A percentile compares a stretch with the other conserved stretches of the same genome.
Conservation (phyloP, 1,284 basidiomycete species). For the Boletus sp. region DNA sequence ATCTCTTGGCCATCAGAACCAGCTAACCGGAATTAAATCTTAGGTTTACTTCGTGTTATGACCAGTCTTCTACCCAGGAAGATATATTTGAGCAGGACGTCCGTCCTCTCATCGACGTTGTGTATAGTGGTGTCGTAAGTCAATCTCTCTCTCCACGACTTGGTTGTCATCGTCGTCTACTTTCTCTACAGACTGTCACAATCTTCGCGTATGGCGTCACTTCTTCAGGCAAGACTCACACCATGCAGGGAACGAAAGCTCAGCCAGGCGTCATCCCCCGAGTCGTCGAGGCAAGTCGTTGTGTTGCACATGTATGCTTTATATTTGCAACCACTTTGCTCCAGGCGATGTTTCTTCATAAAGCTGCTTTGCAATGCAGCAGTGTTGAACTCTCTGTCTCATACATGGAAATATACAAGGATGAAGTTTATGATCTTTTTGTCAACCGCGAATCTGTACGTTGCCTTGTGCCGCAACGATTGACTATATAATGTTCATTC, state of each 20-base stretch:
- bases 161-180: neutral
- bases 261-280: slow-evolving; percentile 80
- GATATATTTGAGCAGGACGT: slow-evolving; percentile 71
- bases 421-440: slow-evolving; percentile 80
- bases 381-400: slow-evolving; percentile 54
- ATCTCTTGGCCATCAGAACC: neutral
- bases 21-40: neutral
- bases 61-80: slow-evolving; percentile 58
- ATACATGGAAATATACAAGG: slow-evolving; percentile 86
- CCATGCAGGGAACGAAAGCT: slow-evolving; percentile 72
- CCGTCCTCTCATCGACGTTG: slow-evolving; percentile 62
- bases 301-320: neutral
- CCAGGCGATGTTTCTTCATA: slow-evolving; percentile 51
- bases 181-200: slow-evolving; percentile 57
- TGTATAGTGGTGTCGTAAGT: slow-evolving; percentile 65
- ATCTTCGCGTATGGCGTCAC: slow-evolving; percentile 82
- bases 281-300: slow-evolving; percentile 52
- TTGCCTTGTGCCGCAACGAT: neutral
- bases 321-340: neutral
- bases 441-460: slow-evolving; percentile 61
- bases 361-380: slow-evolving; percentile 32
- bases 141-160: neutral
- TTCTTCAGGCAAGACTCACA: slow-evolving; percentile 79
- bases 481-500: neutral
- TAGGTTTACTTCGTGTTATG: slow-evolving; percentile 71